Evolutionary conservation across 2,329 filamentous ascomycete species (phyloP).

Genomic region (Pseudohalonectria lignicola): DNA sequence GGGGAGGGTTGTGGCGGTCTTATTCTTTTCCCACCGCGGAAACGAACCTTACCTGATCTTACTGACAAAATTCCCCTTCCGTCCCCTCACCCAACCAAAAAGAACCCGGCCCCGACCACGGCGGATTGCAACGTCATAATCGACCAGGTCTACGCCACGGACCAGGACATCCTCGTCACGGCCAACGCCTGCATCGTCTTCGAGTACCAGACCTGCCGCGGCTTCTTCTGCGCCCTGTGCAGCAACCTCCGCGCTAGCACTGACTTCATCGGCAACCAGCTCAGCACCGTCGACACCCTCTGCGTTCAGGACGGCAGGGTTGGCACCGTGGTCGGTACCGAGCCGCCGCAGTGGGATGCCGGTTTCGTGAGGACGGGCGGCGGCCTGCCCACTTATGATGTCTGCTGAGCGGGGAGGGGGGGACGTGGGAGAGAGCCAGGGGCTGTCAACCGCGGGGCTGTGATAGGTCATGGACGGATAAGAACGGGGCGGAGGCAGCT

Average conservation of each 20-base stretch:
- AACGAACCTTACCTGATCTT: too few relatives aligned
- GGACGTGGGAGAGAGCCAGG: too few relatives aligned
- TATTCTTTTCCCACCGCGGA: too few relatives aligned
- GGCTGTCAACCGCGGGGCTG: too few relatives aligned
- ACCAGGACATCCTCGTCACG: conserved; percentile 17
- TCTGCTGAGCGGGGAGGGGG: conserved; percentile 14
- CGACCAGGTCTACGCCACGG: conserved; percentile 15
- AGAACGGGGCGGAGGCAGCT: too few relatives aligned
- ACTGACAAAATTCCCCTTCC: neutral
- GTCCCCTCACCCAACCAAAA: neutral
- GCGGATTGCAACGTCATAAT: conserved; percentile 21
- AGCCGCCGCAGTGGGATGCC: conserved; percentile 22
- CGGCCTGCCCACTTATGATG: conserved; percentile 19
- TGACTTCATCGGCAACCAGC: conserved; percentile 22
- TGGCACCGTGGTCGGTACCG: conserved; percentile 21
- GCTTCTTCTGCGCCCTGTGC: conserved; percentile 26
- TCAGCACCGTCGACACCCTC: conserved; percentile 18
- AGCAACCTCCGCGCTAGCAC: conserved; percentile 18
- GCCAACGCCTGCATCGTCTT: conserved; percentile 20
- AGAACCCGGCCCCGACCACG: conserved; percentile 17
- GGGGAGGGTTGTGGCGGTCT: too few relatives aligned
- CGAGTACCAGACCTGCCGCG: conserved; percentile 21
- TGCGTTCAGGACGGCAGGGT: conserved; percentile 19
- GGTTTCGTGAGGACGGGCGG: conserved; percentile 18
- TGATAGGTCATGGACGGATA: too few relatives aligned